A percentile compares a stretch with the other conserved stretches of the same genome.
Evolutionary conservation across 768 basidiomycete genomes (phyloP).

Genomic region (Kwoniella mangroviensis): DNA sequence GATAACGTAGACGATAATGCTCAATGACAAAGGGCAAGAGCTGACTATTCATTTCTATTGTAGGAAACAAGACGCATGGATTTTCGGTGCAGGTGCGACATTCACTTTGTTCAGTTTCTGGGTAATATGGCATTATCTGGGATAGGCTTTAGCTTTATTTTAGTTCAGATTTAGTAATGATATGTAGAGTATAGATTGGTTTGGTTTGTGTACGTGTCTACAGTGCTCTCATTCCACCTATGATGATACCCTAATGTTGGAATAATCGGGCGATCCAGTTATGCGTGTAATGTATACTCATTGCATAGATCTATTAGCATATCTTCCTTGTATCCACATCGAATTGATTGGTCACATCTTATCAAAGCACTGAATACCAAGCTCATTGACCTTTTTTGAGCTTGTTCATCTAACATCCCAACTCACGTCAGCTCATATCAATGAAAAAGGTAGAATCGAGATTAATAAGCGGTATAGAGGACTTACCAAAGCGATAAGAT

Average conservation of each 20-base stretch:
- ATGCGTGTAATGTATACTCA: background rate
- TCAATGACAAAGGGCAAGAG: background rate
- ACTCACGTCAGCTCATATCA: constrained; percentile 9
- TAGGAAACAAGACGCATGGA: constrained; percentile 94
- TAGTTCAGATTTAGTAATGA: background rate
- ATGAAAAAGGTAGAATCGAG: no score
- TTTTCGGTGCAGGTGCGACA: constrained; percentile 81
- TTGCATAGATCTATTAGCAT: background rate
- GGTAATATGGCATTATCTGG: constrained; percentile 88
- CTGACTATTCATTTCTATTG: constrained; percentile 1
- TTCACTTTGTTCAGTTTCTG: constrained; percentile 93
- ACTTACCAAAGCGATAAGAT: constrained; percentile 39
- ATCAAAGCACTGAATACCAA: no score
- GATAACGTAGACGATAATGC: no score
- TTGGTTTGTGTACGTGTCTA: background rate
- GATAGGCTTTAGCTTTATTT: constrained; percentile 35
- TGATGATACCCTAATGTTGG: background rate
- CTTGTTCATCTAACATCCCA: constrained; percentile 28
- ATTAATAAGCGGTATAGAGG: no score
- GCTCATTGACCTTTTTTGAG: constrained; percentile 23
- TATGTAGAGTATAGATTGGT: background rate
- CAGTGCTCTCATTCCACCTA: background rate
- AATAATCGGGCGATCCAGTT: background rate
- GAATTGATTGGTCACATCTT: no score
- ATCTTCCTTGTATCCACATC: no score